Evolutionary conservation across 2,329 filamentous ascomycete species (phyloP), one percentile per base, ranked within the genome.

Genomic region (Curvularia sp.): DNA sequence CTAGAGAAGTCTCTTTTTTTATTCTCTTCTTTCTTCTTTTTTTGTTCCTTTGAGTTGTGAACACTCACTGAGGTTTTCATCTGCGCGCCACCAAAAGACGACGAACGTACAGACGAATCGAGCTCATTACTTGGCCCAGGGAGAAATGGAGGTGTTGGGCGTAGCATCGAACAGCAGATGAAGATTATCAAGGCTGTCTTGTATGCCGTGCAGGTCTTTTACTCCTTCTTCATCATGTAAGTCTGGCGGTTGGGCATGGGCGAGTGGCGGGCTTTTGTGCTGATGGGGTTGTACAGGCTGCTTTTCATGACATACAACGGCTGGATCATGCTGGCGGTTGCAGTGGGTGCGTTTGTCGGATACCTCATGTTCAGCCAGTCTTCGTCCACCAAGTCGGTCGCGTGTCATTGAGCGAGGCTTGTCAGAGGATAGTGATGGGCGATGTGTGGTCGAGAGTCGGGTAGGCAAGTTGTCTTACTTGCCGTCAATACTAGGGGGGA

Each of bases 221-320:
- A 99, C 78, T 96, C 93, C 46, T 98, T 99, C 74, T 98, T 99
- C 84, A 93, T 99, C 76, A 99, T 99, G 95, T 97, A 77, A 88
- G 94, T 88, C 39, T n/a, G 1, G 34, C 5, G 5, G 2, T 19
- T 1, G 32, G 7, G 21, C 2, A 23, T 32, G 15, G 46, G 10
- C 4, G 13, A 38, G 34, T 5, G n/a, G n/a, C n/a, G n/a, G n/a
- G n/a, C n/a, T n/a, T 10, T 10, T 38, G 39, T 42, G 36, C 55
- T 71, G 55, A 73, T 25, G 64, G 52, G 52, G 47, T 43, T 53
- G n/a, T 59, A 10, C 25, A 98, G 94, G 95, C 83, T 99, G 60
- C 80, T 99, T 21, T 99, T 99, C 80, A 99, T 99, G 95, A 99
- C 95, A n/a, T 99, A 99, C 80, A 99, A 99, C 72, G 95, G 95